A percentile compares a stretch with the other conserved stretches of the same genome.
Evolutionary conservation across 257 asterid species (phyloP).

Genomic region (Solanum pimpinellifolium): DNA sequence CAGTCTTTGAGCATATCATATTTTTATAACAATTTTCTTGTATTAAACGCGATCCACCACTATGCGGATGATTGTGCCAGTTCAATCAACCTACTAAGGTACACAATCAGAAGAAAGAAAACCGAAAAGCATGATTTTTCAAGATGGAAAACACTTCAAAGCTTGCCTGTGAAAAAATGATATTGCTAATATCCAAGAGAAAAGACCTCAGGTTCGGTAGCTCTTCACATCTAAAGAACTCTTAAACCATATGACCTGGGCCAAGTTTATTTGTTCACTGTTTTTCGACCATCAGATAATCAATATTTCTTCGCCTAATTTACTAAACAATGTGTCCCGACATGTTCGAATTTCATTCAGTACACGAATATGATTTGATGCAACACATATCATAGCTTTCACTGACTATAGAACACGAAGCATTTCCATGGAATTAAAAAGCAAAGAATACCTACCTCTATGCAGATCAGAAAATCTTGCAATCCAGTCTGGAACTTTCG

Average conservation of each 20-base stretch:
- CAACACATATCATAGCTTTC: not conserved
- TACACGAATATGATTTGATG: not conserved
- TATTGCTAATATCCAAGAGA: not conserved
- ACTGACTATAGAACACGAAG: not conserved
- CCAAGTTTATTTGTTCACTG: not conserved
- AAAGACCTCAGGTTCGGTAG: not conserved
- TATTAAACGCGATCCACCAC: not conserved
- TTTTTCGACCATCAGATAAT: not conserved
- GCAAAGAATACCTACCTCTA: conserved; percentile 35
- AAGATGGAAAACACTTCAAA: not conserved
- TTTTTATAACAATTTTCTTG: not conserved
- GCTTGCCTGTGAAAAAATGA: not conserved
- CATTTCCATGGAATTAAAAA: not conserved
- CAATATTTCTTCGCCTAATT: not conserved
- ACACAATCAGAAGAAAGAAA: not conserved
- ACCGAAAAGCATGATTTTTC: not conserved
- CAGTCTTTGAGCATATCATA: not conserved
- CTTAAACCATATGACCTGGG: not conserved
- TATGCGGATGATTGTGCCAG: not conserved
- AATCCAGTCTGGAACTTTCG: conserved; percentile 56
- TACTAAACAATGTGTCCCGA: not conserved
- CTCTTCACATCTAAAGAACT: not conserved
- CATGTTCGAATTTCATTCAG: not conserved
- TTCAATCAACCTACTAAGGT: not conserved
- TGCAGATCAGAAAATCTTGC: conserved; percentile 81